Evolutionary conservation across 345 rosid genomes (phyloP).

Genomic region (Citropsis articulata): DNA sequence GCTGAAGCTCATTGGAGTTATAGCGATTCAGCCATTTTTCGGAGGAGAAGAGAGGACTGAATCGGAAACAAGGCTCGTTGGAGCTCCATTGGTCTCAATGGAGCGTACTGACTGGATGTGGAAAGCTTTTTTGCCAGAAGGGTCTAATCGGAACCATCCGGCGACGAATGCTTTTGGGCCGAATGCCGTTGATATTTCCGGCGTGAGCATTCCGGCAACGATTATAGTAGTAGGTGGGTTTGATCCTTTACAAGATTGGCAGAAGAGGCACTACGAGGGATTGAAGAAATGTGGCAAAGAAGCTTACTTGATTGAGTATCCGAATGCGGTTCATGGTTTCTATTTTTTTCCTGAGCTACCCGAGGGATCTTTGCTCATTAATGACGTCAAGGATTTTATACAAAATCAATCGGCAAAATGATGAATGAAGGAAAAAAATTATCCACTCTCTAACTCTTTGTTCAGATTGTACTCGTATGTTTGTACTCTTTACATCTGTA

Average conservation of each 20-base stretch:
- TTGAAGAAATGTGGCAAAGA: constrained; percentile 25
- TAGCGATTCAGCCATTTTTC: constrained; percentile 28
- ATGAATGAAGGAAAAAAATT: too few species aligned
- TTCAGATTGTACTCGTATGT: too few species aligned
- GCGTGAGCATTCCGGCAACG: constrained; percentile 8
- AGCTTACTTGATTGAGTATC: constrained; percentile 4
- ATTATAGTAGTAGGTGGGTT: constrained; percentile 7
- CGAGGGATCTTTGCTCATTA: constrained; percentile 19
- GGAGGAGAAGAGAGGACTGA: constrained; percentile 26
- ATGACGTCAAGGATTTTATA: constrained; percentile 19
- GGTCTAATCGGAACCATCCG: constrained; percentile 15
- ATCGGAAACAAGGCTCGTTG: constrained; percentile 10
- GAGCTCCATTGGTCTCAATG: background rate
- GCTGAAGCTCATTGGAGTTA: constrained; percentile 14
- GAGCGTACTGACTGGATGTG: constrained; percentile 6
- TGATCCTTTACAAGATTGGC: constrained; percentile 33
- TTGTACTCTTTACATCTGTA: too few species aligned
- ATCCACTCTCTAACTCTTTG: too few species aligned
- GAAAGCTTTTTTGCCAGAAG: constrained; percentile 17
- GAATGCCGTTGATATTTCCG: background rate
- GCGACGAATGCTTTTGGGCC: background rate
- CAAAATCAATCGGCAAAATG: background rate
- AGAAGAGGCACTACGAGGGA: constrained; percentile 27
- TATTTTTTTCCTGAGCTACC: constrained; percentile 25
- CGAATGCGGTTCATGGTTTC: constrained; percentile 11